Conservation (phyloP, 805 yeast genomes). For the Kazachstania martiniae region DNA sequence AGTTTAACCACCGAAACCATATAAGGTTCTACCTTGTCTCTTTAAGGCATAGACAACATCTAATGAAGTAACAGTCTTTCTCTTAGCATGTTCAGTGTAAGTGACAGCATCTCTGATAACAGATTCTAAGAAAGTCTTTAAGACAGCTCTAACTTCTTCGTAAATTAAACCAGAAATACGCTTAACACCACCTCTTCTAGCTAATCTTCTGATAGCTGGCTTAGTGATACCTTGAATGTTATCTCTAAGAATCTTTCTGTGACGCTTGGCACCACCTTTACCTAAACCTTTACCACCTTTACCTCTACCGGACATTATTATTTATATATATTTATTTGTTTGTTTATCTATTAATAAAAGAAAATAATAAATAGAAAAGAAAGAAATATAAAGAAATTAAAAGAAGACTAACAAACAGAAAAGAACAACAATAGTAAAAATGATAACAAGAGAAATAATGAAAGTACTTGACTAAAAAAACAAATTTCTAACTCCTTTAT, state of each 20-base stretch:
- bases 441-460: not conserved
- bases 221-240: conserved; percentile 99
- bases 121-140: conserved; percentile 89
- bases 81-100: conserved; percentile 99
- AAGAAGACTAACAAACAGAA: not conserved
- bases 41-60: conserved; percentile 98
- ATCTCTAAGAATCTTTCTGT: conserved; percentile 98
- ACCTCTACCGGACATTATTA: conserved; percentile 93
- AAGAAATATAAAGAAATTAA: not conserved
- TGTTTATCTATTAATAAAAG: not conserved
- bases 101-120: conserved; percentile 98
- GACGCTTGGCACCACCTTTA: conserved; percentile 99
- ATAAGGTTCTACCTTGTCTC: conserved; percentile 99
- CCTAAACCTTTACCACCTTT: conserved; percentile 99
- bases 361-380: not conserved
- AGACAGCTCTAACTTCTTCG: conserved; percentile 96
- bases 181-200: conserved; percentile 99
- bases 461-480: not conserved
- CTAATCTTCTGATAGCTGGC: conserved; percentile 99
- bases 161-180: conserved; percentile 97
- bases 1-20: conserved; percentile 97
- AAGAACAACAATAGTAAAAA: not conserved
- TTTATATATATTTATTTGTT: conserved; percentile 7
- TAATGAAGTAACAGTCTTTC: conserved; percentile 98
- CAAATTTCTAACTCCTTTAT: too few species aligned